A percentile compares a stretch with the other conserved stretches of the same genome.
phyloP scores from a whole-genome alignment of 1,284 basidiomycete genomes.

The Apiotrichum akiyoshidainum region DNA sequence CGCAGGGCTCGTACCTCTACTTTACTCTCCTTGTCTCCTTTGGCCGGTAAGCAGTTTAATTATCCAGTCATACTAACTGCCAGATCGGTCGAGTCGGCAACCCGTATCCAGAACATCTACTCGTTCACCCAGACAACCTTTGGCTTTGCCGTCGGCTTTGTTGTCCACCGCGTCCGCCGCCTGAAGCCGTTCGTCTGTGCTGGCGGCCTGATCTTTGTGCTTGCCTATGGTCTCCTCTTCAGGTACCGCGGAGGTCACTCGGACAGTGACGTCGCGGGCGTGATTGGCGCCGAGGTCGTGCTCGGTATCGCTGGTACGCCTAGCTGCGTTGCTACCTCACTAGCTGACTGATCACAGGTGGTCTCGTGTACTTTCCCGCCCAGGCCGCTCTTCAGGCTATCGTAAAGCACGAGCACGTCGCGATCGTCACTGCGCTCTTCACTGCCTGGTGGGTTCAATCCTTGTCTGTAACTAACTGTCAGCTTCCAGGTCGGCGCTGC shows the following conservation, averaged over 20 bases:
- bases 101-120: too few species aligned
- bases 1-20: conserved; percentile 48
- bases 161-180: conserved; percentile 45
- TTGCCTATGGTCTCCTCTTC: conserved; percentile 51
- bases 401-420: conserved; percentile 49
- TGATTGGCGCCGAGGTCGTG: conserved; percentile 51
- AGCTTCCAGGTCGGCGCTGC: conserved; percentile 49
- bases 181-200: conserved; percentile 50
- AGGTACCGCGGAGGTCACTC: conserved; percentile 48
- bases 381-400: conserved; percentile 50
- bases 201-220: conserved; percentile 33
- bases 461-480: too few species aligned
- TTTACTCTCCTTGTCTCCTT: conserved; percentile 40
- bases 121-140: background rate
- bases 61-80: too few species aligned
- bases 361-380: conserved; percentile 50
- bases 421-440: conserved; percentile 49
- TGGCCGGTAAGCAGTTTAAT: too few species aligned
- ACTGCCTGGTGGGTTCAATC: conserved; percentile 25
- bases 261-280: conserved; percentile 30
- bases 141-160: conserved; percentile 45
- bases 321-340: too few species aligned
- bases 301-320: conserved; percentile 30
- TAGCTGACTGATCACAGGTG: conserved; percentile 34
- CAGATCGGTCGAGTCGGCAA: too few species aligned